Evolutionary conservation across 1,284 basidiomycete genomes (phyloP).

Genomic region (Sporisorium scitamineum): DNA sequence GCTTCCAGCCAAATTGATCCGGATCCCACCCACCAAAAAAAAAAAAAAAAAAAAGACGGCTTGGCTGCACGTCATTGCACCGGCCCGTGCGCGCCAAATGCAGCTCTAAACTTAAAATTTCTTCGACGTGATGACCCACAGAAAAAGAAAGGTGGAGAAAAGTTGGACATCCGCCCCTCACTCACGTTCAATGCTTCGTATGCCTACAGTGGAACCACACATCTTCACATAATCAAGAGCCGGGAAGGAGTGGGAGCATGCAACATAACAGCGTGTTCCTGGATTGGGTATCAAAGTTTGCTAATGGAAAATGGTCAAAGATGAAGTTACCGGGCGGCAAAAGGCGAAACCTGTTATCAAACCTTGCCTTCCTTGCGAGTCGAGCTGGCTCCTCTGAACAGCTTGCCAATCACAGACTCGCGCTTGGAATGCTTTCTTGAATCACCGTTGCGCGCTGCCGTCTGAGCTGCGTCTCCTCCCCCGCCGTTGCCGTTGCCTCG

Average conservation of each 20-base stretch:
- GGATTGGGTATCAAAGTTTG: not conserved
- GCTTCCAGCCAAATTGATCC: not conserved
- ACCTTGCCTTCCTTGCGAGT: slow-evolving; percentile 40
- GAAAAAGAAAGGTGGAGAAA: not conserved
- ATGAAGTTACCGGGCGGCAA: not conserved
- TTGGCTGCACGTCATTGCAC: not conserved
- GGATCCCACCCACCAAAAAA: not conserved
- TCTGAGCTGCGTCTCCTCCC: not conserved
- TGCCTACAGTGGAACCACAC: too few relatives aligned
- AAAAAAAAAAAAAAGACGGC: not conserved
- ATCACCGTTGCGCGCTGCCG: not conserved
- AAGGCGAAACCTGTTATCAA: not conserved
- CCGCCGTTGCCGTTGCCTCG: slow-evolving; percentile 8
- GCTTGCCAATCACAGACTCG: slow-evolving; percentile 46
- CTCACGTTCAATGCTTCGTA: not conserved
- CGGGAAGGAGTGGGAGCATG: too few relatives aligned
- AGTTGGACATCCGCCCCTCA: not conserved
- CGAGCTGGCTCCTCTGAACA: slow-evolving; percentile 30
- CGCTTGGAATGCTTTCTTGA: slow-evolving; percentile 19
- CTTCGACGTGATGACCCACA: not conserved
- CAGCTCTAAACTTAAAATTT: not conserved
- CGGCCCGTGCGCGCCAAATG: not conserved
- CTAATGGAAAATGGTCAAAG: not conserved
- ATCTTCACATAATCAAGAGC: not conserved
- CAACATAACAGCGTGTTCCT: not conserved